phyloP scores from a whole-genome alignment of 2,329 filamentous ascomycete genomes.

The Epicoccum nigrum region DNA sequence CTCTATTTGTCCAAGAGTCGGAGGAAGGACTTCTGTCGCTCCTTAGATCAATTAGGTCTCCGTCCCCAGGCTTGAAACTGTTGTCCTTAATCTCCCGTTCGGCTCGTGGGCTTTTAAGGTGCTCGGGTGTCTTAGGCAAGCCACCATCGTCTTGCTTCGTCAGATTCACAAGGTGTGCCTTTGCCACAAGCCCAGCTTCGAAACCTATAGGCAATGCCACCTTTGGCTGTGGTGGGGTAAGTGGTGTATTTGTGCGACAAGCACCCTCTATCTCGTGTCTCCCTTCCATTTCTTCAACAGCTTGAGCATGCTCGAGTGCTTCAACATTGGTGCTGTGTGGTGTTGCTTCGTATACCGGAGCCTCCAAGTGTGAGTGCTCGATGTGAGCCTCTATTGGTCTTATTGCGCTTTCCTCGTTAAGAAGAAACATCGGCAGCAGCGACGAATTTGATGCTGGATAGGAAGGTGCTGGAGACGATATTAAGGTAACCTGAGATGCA shows the following conservation, averaged over 20 bases:
- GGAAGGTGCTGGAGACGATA: background rate
- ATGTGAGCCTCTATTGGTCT: background rate
- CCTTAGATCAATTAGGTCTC: no score
- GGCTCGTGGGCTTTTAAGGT: no score
- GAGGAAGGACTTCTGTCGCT: no score
- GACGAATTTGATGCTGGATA: background rate
- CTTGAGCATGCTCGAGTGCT: conserved; percentile 20
- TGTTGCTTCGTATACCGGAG: conserved; percentile 16
- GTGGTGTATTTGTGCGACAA: background rate
- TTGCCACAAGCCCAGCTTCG: conserved; percentile 1
- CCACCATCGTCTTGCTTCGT: background rate
- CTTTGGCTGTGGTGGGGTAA: conserved; percentile 3
- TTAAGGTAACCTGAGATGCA: background rate
- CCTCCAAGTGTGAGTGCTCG: background rate
- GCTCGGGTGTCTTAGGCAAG: no score
- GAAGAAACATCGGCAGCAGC: background rate
- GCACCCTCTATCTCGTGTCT: background rate
- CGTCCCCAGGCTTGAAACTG: no score
- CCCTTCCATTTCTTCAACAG: conserved; percentile 1
- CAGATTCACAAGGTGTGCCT: background rate
- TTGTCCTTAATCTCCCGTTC: no score
- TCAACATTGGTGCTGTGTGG: conserved; percentile 18
- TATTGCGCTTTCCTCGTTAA: no score
- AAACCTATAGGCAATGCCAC: background rate
- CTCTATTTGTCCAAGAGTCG: no score